Conservation (phyloP, 257 asterid genomes). For the Salvia miltiorrhiza region DNA sequence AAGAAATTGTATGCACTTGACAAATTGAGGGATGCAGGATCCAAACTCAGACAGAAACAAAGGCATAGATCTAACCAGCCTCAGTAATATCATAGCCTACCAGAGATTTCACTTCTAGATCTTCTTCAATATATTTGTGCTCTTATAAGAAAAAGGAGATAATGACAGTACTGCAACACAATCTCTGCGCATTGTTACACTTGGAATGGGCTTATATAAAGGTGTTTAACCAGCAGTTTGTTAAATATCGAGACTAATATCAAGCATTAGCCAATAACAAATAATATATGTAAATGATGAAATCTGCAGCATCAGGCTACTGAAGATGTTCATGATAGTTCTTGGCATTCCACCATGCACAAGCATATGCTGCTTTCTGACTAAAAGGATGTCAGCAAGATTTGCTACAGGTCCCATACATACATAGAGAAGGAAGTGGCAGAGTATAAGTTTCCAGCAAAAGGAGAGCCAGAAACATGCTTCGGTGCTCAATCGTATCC, state of each 20-base stretch:
- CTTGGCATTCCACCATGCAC: background rate
- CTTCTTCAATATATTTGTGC: constrained; percentile 1
- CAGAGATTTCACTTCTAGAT: background rate
- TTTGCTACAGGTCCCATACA: background rate
- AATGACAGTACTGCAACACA: background rate
- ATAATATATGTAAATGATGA: background rate
- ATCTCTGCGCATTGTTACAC: background rate
- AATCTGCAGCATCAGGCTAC: background rate
- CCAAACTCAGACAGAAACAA: background rate
- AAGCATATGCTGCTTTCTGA: background rate
- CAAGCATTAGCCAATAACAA: too few relatives aligned
- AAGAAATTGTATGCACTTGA: constrained; percentile 13
- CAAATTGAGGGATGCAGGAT: background rate
- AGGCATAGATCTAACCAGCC: background rate
- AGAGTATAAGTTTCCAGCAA: background rate
- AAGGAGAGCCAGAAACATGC: background rate
- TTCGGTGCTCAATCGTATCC: background rate
- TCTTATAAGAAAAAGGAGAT: background rate
- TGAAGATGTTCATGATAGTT: background rate
- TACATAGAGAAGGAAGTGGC: background rate
- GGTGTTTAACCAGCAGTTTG: background rate
- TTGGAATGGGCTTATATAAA: background rate
- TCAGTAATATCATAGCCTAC: background rate
- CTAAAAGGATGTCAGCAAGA: background rate
- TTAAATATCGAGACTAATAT: background rate